Evolutionary conservation across 2,329 filamentous ascomycete species (phyloP).

Genomic region (Apiospora koreana): DNA sequence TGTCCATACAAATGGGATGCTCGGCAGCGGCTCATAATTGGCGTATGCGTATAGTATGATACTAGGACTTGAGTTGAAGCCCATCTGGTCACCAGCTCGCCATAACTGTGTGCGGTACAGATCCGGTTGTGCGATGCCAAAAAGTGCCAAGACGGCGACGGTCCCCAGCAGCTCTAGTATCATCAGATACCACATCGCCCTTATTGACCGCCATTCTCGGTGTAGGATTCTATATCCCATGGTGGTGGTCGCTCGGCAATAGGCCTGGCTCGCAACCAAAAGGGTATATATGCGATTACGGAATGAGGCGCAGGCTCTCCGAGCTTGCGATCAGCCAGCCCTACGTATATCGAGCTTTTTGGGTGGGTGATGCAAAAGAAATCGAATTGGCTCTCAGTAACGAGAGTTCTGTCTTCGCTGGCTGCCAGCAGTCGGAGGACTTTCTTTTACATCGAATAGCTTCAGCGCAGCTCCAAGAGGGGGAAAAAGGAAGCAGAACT

Average conservation of each 20-base stretch:
- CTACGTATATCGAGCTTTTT: background rate
- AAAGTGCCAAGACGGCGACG: slow-evolving; percentile 67
- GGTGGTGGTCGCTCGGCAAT: slow-evolving; percentile 24
- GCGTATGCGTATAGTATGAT: slow-evolving; percentile 73
- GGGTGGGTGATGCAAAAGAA: background rate
- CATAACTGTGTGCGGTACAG: slow-evolving; percentile 72
- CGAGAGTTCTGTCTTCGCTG: slow-evolving; percentile 11
- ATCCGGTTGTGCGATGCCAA: slow-evolving; percentile 73
- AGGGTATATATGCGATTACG: background rate
- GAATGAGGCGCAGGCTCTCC: background rate
- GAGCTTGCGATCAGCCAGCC: background rate
- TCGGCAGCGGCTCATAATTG: slow-evolving; percentile 65
- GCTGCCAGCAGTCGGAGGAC: slow-evolving; percentile 14
- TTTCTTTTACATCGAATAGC: slow-evolving; percentile 11
- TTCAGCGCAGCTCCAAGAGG: background rate
- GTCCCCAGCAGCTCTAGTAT: slow-evolving; percentile 65
- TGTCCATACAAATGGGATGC: slow-evolving; percentile 72
- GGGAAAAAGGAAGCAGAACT: background rate
- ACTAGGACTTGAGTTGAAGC: slow-evolving; percentile 73
- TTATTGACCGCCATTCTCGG: slow-evolving; percentile 59
- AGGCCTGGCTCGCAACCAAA: slow-evolving; percentile 9
- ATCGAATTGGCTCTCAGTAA: background rate
- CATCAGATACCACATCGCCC: slow-evolving; percentile 64
- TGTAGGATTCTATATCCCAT: slow-evolving; percentile 59
- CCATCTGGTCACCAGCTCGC: slow-evolving; percentile 69